Percentiles rank a stretch among this genome's conserved stretches.
phyloP scores from a whole-genome alignment of 768 basidiomycete genomes.

The Suillus decipiens region DNA sequence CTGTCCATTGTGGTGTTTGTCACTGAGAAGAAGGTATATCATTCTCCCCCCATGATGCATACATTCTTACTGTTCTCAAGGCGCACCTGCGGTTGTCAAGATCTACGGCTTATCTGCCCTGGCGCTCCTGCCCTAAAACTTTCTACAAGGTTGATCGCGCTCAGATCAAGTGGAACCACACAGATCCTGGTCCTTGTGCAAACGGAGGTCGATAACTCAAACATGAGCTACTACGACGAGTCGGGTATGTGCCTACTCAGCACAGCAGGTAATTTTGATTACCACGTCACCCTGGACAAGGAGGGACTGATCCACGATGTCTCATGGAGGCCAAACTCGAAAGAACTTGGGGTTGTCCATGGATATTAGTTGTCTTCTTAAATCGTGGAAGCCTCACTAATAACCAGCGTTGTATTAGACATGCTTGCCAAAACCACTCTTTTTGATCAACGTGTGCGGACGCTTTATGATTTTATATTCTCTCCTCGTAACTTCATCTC shows the following conservation, averaged over 20 bases:
- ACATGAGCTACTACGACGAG: constrained; percentile 98
- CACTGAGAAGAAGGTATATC: not conserved
- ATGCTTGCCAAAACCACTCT: constrained; percentile 95
- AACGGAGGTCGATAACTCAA: constrained; percentile 95
- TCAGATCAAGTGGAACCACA: constrained; percentile 95
- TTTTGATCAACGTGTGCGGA: constrained; percentile 88
- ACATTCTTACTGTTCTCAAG: constrained; percentile 42
- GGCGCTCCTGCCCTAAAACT: constrained; percentile 80
- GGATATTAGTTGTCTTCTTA: constrained; percentile 64
- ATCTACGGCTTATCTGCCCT: constrained; percentile 76
- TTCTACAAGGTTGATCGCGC: constrained; percentile 93
- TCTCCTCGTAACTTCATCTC: constrained; percentile 87
- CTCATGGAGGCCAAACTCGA: constrained; percentile 92
- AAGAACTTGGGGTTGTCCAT: constrained; percentile 97
- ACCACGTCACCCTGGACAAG: constrained; percentile 85
- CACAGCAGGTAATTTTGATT: constrained; percentile 92
- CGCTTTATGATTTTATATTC: constrained; percentile 81
- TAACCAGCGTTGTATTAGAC: constrained; percentile 56
- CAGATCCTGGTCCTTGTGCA: constrained; percentile 90
- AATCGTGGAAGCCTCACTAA: not conserved
- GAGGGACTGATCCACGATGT: constrained; percentile 98
- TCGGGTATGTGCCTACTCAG: constrained; percentile 75
- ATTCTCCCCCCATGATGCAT: not conserved
- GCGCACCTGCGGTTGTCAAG: constrained; percentile 80
- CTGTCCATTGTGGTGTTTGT: constrained; percentile 72